Base-by-base conservation (phyloP, 2,329 filamentous ascomycete species). In the Lasiodiplodia sp. region DNA sequence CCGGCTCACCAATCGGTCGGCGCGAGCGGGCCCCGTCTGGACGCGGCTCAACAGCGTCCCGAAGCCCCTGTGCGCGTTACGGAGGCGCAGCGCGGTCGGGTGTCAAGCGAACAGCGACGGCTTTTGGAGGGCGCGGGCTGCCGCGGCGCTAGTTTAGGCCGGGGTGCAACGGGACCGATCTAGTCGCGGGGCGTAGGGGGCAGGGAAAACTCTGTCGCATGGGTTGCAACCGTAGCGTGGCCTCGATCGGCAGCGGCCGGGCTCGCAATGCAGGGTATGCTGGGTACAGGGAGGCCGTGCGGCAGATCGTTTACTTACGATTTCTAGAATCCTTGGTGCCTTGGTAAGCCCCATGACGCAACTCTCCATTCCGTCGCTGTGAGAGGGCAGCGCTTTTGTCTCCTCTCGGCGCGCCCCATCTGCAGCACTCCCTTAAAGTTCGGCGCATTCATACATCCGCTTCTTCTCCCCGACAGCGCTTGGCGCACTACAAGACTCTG, bases 71-170 rank as follows among this genome's bases (percentile, higher is more conserved):
- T 37, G 60, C 60, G 60, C 28, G 58, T 51, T 40, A 11, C 14
- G 18, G 60, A 64, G 60, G 60, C 60, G 60, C 60, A 64, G 60
- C 60, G 57, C 38, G 25, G 25, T 51, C 60, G 60, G 60, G 47
- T 64, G 47, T 52, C 28, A 49, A 63, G 58, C 58, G 58, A 63
- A 16, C 12, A 37, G 55, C 34, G 55, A 21, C 38, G 23, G 57
- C 14, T 12, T 47, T 18, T 18, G 21, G 25, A 7, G 31, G 12
- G 60, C 12, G 47, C 25, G 47, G 47, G 60, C 5, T 64, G 60
- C 60, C 60, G 60, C 47, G 60, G 89, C 90, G 73, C 91, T 88
- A 73, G 91, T 80, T 87, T 90, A 76, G 89, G 87, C 21, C 86
- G 78, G 55, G 28, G 31, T 40, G 55, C 55, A 23, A 86, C 44